Conservation (phyloP, 257 asterid species). For the Solanum arcanum region DNA sequence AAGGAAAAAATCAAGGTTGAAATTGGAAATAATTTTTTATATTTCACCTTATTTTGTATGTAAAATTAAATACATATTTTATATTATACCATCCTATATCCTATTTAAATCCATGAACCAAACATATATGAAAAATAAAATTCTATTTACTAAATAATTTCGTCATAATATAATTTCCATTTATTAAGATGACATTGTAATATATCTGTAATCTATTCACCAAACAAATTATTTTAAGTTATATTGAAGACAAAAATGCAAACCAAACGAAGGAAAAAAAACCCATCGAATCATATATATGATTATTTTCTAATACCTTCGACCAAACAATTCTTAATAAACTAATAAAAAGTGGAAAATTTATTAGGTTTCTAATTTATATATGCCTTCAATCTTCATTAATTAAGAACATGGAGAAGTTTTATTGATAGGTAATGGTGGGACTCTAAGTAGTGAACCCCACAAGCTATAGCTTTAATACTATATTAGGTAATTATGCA, state of each 20-base stretch:
- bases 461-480: neutral
- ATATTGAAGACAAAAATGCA: neutral
- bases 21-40: neutral
- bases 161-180: neutral
- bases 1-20: neutral
- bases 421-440: neutral
- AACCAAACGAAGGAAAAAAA: neutral
- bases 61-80: neutral
- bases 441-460: neutral
- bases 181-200: neutral
- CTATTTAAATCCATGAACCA: neutral
- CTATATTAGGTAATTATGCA: neutral
- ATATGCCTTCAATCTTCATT: neutral
- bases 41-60: neutral
- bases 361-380: neutral
- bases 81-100: neutral
- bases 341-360: neutral
- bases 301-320: neutral
- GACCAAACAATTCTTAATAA: neutral
- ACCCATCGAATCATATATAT: neutral
- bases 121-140: neutral
- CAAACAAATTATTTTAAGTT: neutral
- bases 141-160: neutral
- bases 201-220: neutral
- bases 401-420: neutral